Conservation (phyloP, 495 filamentous ascomycete species). For the Talaromyces ruber region DNA sequence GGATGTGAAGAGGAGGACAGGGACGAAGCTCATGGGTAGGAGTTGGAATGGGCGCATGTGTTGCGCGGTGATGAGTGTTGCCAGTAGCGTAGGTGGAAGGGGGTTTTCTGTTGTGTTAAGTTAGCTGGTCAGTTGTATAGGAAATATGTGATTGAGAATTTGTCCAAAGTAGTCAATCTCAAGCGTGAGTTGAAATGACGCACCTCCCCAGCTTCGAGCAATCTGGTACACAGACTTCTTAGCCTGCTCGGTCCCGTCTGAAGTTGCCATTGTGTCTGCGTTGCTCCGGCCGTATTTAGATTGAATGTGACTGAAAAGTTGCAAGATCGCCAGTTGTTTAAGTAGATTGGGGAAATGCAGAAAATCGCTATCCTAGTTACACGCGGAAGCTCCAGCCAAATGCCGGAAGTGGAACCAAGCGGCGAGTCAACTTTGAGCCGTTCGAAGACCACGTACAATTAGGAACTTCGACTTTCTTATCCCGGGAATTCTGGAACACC, state of each 20-base stretch:
- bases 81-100: slow-evolving; percentile 68
- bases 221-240: slow-evolving; percentile 43
- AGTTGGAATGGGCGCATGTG: slow-evolving; percentile 65
- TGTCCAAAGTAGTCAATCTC: too few species aligned
- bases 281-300: neutral
- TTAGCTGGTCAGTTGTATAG: neutral
- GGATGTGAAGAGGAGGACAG: slow-evolving; percentile 74
- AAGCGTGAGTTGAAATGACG: slow-evolving; percentile 10
- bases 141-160: neutral
- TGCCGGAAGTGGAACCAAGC: neutral
- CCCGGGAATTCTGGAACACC: neutral
- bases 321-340: neutral
- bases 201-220: slow-evolving; percentile 66
- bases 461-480: neutral
- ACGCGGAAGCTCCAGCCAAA: slow-evolving; percentile 1
- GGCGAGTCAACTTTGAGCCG: neutral
- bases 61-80: slow-evolving; percentile 70
- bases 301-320: neutral
- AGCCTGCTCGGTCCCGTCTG: slow-evolving; percentile 30
- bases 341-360: neutral
- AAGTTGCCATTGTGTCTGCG: slow-evolving; percentile 23
- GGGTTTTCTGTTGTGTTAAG: slow-evolving; percentile 55
- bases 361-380: neutral
- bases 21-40: slow-evolving; percentile 73
- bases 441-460: slow-evolving; percentile 3